These are phyloP conservation scores for Eucalyptus virginea DNA, from an alignment of 345 rosid genomes.

Conservation along the genomic window DNA sequence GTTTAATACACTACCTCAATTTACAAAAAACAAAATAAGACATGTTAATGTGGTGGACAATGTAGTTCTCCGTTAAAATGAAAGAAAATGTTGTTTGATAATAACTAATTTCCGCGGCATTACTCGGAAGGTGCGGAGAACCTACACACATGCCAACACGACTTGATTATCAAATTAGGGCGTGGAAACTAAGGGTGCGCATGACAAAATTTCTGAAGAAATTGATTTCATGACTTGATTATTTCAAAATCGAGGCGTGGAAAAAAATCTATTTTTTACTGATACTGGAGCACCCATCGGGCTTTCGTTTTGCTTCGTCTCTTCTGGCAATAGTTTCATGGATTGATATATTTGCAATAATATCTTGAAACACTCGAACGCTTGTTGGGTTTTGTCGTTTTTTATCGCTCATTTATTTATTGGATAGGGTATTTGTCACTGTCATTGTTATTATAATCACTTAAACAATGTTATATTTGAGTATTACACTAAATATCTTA, in stretches of 20 bases:
- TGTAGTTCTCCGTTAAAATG: no score
- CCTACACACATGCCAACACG: background rate
- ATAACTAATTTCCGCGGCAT: background rate
- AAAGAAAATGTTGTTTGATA: no score
- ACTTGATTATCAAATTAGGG: background rate
- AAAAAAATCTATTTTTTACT: no score
- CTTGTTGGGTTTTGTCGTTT: no score
- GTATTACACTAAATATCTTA: background rate
- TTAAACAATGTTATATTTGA: background rate
- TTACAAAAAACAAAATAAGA: no score
- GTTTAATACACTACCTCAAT: no score
- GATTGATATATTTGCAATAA: background rate
- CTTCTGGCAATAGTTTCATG: background rate
- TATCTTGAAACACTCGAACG: no score
- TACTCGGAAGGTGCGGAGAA: background rate
- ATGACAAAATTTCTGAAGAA: no score
- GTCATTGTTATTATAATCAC: background rate
- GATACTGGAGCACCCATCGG: rapidly evolving
- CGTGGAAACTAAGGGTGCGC: background rate
- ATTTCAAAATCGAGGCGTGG: no score
- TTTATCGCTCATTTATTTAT: no score
- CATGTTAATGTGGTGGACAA: no score
- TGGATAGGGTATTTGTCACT: background rate
- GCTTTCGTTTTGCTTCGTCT: background rate
- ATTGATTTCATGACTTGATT: no score